Base-by-base conservation (phyloP, 1,284 basidiomycete genomes). In the Trichosporon sp. region DNA sequence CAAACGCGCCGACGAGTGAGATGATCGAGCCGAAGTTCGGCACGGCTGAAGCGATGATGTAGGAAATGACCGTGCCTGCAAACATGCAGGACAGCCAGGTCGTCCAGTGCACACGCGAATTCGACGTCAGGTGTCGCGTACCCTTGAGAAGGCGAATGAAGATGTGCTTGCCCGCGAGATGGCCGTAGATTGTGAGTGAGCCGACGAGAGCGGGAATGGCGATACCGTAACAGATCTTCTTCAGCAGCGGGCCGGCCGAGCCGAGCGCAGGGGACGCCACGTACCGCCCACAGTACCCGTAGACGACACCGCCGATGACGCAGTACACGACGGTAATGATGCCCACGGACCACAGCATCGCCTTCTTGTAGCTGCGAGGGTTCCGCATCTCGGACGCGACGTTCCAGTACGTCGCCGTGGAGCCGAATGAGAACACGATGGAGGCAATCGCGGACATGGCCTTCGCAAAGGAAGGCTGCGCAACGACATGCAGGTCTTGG, bases 61-160 rank as follows among this genome's bases (percentile, higher is more conserved):
- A 74, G 18, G 71, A 67, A 1, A 74, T 47, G 23, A 31, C 44
- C 11, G 62, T 56, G 18, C 66, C 66, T 25, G 66, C 60, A 66
- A 67, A 15, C 15, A 86, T 86, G 23, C 88, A 81, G 77, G 42
- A 38, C 35, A 76, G 71, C 58, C 89, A 90, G 8, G 84, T 80
- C 11, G 80, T 73, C 88, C 88, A 89, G 63, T 89, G 89, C 6
- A 86, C 80, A 18, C 83, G 12, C 0, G 88, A 89, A 72, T 88
- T 88, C n/a, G 82, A 83, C 73, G 88, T 85, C 67, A 90, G 77
- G 77, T 90, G 89, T 18, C 79, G 79, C 11, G 86, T 85, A 70
- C 85, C 84, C 15, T 87, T 85, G 75, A 90, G 87, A 66, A 87
- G 72, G 12, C 88, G 86, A 68, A 90, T 84, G 75, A 90, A 90